Evolutionary conservation across 1,284 basidiomycete species (phyloP).

Genomic region (Volvariella volvacea): DNA sequence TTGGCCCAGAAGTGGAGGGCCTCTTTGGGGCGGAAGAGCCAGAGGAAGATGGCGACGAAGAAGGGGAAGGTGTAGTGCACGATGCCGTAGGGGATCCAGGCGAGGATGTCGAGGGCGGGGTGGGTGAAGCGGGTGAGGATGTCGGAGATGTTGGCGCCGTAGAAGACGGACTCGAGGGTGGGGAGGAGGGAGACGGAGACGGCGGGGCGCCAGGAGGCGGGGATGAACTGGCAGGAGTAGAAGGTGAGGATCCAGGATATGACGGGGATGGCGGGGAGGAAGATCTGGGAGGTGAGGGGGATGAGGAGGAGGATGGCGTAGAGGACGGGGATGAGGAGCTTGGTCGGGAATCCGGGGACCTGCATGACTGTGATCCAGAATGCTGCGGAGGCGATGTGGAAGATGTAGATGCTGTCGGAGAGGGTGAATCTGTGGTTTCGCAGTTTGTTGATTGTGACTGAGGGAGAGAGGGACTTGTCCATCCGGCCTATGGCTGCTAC

Average conservation of each 20-base stretch:
- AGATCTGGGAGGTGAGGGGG: constrained; percentile 90
- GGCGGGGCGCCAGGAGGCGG: constrained; percentile 63
- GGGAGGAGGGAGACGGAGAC: constrained; percentile 93
- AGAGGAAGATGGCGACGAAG: constrained; percentile 68
- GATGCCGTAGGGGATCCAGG: constrained; percentile 96
- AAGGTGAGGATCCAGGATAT: constrained; percentile 83
- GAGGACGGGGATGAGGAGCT: constrained; percentile 74
- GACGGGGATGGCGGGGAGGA: constrained; percentile 85
- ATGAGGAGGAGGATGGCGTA: constrained; percentile 70
- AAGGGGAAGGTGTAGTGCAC: constrained; percentile 85
- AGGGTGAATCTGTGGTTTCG: constrained; percentile 53
- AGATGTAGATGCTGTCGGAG: constrained; percentile 55
- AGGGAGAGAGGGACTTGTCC: constrained; percentile 72
- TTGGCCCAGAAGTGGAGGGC: constrained; percentile 83
- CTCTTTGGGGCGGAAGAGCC: constrained; percentile 53
- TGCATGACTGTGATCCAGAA: constrained; percentile 82
- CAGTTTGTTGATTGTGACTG: constrained; percentile 60
- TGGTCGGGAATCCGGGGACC: constrained; percentile 64
- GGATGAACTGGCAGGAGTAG: constrained; percentile 85
- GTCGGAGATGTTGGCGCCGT: constrained; percentile 96
- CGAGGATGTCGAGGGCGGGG: constrained; percentile 85
- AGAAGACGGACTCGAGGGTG: constrained; percentile 89
- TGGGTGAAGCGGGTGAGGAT: constrained; percentile 93
- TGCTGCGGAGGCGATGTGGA: constrained; percentile 58
- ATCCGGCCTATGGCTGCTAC: constrained; percentile 57